These are phyloP conservation scores for Aspergillus pseudoviridinutans DNA, from an alignment of 2,329 filamentous ascomycete genomes.

Conservation along the genomic window DNA sequence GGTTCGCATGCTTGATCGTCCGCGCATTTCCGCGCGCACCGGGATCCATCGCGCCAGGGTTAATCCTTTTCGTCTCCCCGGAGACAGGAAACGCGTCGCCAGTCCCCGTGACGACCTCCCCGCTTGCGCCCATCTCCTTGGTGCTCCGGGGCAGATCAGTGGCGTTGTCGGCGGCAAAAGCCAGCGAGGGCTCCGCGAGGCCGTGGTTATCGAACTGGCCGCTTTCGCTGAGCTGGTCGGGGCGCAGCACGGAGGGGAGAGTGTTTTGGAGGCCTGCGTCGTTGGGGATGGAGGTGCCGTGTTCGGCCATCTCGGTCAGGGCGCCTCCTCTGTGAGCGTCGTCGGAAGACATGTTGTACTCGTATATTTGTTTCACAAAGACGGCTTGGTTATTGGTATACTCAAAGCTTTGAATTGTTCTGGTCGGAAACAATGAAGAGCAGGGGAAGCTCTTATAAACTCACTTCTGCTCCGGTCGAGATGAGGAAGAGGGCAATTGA, in stretches of 20 bases:
- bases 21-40: slow-evolving; percentile 36
- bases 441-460: neutral
- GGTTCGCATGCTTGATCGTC: slow-evolving; percentile 36
- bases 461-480: too few relatives aligned
- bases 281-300: slow-evolving; percentile 41
- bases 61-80: slow-evolving; percentile 34
- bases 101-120: slow-evolving; percentile 40
- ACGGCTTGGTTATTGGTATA: neutral
- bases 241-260: slow-evolving; percentile 48
- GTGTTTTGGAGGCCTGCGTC: slow-evolving; percentile 44
- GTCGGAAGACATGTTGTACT: slow-evolving; percentile 6
- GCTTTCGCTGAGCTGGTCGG: slow-evolving; percentile 41
- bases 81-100: slow-evolving; percentile 37
- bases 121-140: slow-evolving; percentile 18
- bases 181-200: slow-evolving; percentile 31
- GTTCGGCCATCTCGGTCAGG: slow-evolving; percentile 38
- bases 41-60: slow-evolving; percentile 28
- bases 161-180: slow-evolving; percentile 47
- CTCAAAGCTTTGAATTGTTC: neutral
- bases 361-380: neutral
- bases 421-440: neutral
- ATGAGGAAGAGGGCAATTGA: neutral
- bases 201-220: slow-evolving; percentile 31
- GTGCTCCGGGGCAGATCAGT: slow-evolving; percentile 29
- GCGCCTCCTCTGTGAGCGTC: slow-evolving; percentile 34